Evolutionary conservation across 139 green algal genomes (phyloP), one percentile per base, ranked within the genome.

Genomic region (Chlamydomonas sp.): DNA sequence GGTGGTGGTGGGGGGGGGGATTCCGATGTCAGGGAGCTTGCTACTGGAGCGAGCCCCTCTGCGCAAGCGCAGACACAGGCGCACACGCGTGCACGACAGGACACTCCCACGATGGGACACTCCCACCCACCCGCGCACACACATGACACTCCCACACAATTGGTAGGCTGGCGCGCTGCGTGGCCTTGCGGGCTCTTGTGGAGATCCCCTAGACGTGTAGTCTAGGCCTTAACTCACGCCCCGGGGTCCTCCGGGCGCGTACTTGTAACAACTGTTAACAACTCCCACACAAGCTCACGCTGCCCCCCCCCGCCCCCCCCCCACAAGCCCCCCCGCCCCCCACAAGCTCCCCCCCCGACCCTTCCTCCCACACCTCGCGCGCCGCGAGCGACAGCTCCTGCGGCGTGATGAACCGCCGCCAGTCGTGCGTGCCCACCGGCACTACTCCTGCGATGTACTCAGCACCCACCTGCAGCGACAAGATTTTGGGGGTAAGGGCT

Each of bases 401-500:
- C n/a, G 93, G 93, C 5, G 90, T 95, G n/a, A 97, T 72, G 71
- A 98, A 97, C 58, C 85, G 84, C 16, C 66, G 35, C 88, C 90
- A 96, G 47, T 95, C 80, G 73, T 97, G 92, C 22, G 92, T 96
- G 33, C 87, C 88, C 3, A 26, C 24, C 3, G 89, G 89, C 31
- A 91, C 76, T 60, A 90, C 35, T 10, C 85, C 38, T 3, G 86
- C 49, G 6, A 97, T 31, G 43, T 87, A 81, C 86, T 98, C 93
- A 0, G 92, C 93, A 2, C 58, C 88, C 39, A 92, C n/a, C n/a
- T n/a, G n/a, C n/a, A n/a, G n/a, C n/a, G n/a, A n/a, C n/a, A n/a
- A n/a, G n/a, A n/a, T n/a, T n/a, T n/a, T n/a, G n/a, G n/a, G n/a
- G n/a, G n/a, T n/a, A n/a, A n/a, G n/a, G n/a, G n/a, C n/a, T n/a